Evolutionary conservation across 192 early-diverging fungal genomes (phyloP).

Genomic region (Umbelopsis vinacea): DNA sequence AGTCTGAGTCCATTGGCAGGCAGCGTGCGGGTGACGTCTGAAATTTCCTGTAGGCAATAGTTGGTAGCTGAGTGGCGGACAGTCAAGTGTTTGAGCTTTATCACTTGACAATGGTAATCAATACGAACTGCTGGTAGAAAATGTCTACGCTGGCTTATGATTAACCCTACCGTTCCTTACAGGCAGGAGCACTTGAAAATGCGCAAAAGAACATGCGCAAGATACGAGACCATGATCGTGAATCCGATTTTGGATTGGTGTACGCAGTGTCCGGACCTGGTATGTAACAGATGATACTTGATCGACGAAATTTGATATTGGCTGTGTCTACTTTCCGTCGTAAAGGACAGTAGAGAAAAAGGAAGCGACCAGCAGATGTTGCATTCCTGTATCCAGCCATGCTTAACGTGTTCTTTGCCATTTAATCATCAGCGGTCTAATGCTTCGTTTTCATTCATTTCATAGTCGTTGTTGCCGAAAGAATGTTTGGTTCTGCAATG

Average conservation of each 20-base stretch:
- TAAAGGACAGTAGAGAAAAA: neutral
- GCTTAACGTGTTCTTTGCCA: too few species aligned
- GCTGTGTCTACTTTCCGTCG: neutral
- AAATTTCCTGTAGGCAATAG: neutral
- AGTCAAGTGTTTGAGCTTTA: constrained; percentile 24
- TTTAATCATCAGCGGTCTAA: neutral
- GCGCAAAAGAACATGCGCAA: constrained; percentile 80
- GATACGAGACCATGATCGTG: constrained; percentile 86
- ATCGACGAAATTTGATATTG: neutral
- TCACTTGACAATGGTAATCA: constrained; percentile 22
- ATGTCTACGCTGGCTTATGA: neutral
- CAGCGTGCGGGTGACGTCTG: constrained; percentile 6
- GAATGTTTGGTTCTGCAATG: constrained; percentile 98
- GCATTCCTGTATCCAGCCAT: too few species aligned
- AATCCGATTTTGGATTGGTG: constrained; percentile 88
- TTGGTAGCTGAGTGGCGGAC: constrained; percentile 12
- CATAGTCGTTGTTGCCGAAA: constrained; percentile 96
- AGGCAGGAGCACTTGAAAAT: constrained; percentile 92
- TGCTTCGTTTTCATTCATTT: neutral
- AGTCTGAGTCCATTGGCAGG: too few species aligned
- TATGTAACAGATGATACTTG: constrained; percentile 38
- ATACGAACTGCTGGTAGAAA: neutral
- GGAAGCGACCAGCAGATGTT: too few species aligned
- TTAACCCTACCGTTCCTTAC: constrained; percentile 6
- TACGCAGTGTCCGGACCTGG: constrained; percentile 99